phyloP scores from a whole-genome alignment of 208 protist species.

The Zelonia costaricensis region DNA sequence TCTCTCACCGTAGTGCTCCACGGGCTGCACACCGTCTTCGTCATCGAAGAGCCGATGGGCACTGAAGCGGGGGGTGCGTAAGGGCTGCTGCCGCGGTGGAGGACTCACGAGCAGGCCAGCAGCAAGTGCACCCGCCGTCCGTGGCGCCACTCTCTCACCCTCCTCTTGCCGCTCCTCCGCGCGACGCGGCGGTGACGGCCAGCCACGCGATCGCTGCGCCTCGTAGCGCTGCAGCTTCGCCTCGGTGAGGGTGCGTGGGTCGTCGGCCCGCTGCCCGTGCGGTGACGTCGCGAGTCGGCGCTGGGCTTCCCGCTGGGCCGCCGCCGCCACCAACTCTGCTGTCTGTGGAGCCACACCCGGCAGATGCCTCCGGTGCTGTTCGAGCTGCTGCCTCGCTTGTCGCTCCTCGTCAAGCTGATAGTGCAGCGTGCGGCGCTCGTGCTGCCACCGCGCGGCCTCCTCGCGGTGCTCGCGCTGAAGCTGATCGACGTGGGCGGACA shows the following conservation, averaged over 20 bases:
- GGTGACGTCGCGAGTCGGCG: background rate
- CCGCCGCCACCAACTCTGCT: constrained; percentile 12
- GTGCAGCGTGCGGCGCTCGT: constrained; percentile 36
- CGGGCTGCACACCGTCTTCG: background rate
- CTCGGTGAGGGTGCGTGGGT: background rate
- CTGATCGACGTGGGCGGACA: constrained; percentile 42
- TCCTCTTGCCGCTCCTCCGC: too few species aligned
- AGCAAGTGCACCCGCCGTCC: too few species aligned
- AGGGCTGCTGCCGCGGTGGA: background rate
- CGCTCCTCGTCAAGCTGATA: constrained; percentile 30
- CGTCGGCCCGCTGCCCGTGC: background rate
- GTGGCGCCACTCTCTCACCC: too few species aligned
- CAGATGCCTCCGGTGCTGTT: constrained; percentile 4
- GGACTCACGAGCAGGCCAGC: too few species aligned
- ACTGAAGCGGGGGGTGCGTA: background rate
- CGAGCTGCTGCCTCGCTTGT: too few species aligned
- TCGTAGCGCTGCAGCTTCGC: background rate
- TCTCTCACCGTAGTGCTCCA: background rate
- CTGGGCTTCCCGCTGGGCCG: constrained; percentile 1
- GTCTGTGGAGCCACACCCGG: background rate
- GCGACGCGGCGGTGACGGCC: too few species aligned
- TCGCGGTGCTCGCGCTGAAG: constrained; percentile 34
- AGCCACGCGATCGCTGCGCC: too few species aligned
- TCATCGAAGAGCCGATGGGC: constrained; percentile 12
- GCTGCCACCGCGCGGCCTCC: constrained; percentile 37